A percentile compares a stretch with the other conserved stretches of the same genome.
These are phyloP conservation scores for Achaetomiella virescens DNA, from an alignment of 495 filamentous ascomycete genomes.

Conservation along the genomic window DNA sequence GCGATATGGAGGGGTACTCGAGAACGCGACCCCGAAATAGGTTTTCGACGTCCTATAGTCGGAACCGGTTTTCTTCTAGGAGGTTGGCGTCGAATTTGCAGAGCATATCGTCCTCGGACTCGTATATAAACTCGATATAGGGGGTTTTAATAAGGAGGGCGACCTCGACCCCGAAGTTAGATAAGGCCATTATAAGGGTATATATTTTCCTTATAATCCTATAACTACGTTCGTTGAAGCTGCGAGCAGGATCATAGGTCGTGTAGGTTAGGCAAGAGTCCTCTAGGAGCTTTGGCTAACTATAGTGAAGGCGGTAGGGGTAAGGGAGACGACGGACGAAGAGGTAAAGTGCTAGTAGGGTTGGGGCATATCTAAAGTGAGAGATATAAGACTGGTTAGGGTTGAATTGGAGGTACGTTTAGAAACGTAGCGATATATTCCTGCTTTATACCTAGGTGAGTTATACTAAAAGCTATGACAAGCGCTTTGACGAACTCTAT, in stretches of 20 bases:
- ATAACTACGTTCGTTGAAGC: constrained; percentile 2
- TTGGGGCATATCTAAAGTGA: neutral
- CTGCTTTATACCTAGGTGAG: constrained; percentile 1
- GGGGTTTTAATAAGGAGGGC: constrained; percentile 2
- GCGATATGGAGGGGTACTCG: neutral
- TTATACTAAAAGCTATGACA: neutral
- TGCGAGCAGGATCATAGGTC: neutral
- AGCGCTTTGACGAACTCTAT: neutral
- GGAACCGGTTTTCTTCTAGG: constrained; percentile 3
- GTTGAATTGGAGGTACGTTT: constrained; percentile 3
- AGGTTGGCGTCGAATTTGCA: neutral
- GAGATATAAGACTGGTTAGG: neutral
- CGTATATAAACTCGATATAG: neutral
- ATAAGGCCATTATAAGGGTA: constrained; percentile 1
- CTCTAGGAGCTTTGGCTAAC: constrained; percentile 1
- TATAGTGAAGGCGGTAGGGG: neutral
- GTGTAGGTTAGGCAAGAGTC: constrained; percentile 1
- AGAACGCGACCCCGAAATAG: constrained; percentile 1
- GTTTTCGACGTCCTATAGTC: constrained; percentile 1
- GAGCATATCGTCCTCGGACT: constrained; percentile 2
- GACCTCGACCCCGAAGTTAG: neutral
- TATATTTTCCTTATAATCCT: constrained; percentile 1
- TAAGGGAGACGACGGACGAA: neutral
- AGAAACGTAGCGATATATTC: constrained; percentile 1
- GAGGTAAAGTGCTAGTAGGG: constrained; percentile 1